phyloP scores from a whole-genome alignment of 2,329 filamentous ascomycete species.

The Fusarium sp. region DNA sequence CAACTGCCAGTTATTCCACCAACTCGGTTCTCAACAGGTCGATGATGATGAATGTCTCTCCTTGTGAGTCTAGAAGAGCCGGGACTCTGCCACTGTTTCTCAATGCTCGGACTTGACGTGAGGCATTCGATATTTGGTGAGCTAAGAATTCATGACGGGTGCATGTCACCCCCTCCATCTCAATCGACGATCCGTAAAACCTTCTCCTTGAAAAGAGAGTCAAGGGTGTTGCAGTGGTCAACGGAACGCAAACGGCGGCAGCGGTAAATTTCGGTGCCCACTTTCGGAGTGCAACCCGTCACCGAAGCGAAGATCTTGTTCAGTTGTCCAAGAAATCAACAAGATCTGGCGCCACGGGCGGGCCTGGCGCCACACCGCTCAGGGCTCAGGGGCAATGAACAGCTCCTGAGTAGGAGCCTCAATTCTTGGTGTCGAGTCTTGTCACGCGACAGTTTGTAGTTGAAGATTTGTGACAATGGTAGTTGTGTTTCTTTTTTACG shows the following conservation, averaged over 20 bases:
- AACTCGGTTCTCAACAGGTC: neutral
- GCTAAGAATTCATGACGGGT: neutral
- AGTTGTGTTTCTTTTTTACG: neutral
- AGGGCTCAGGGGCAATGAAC: conserved; percentile 26
- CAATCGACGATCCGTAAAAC: neutral
- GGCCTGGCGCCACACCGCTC: conserved; percentile 37
- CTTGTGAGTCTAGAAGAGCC: neutral
- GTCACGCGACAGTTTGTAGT: neutral
- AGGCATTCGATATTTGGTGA: neutral
- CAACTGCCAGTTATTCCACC: conserved; percentile 3
- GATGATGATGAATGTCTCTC: conserved; percentile 3
- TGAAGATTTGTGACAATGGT: neutral
- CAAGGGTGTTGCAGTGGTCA: neutral
- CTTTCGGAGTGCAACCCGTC: neutral
- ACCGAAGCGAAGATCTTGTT: conserved; percentile 19
- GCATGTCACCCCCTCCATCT: neutral
- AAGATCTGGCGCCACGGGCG: conserved; percentile 20
- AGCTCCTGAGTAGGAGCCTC: conserved; percentile 10
- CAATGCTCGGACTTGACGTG: neutral
- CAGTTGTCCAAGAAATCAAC: neutral
- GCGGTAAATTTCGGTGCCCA: conserved; percentile 26
- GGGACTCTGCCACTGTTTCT: neutral
- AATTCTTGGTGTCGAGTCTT: neutral
- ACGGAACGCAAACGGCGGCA: conserved; percentile 8
- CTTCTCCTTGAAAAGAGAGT: neutral